These are phyloP conservation scores for Sclerotinia sclerotiorum DNA, from an alignment of 2,329 filamentous ascomycete species.

Conservation along the genomic window DNA sequence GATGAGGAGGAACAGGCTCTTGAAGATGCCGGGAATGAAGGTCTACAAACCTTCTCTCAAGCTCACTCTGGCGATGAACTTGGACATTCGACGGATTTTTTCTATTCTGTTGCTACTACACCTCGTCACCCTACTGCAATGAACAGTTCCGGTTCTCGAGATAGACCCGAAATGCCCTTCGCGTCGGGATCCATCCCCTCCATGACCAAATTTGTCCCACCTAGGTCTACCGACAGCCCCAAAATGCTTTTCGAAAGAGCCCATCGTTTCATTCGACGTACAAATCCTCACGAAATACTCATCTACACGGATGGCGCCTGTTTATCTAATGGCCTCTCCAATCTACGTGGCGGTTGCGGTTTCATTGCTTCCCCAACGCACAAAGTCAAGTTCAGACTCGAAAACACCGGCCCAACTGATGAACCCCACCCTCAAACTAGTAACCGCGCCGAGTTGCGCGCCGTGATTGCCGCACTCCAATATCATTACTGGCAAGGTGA, in stretches of 20 bases:
- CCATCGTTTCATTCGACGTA: not conserved
- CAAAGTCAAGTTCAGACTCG: constrained; percentile 16
- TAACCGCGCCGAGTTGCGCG: constrained; percentile 56
- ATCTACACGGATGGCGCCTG: constrained; percentile 4
- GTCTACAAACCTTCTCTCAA: not conserved
- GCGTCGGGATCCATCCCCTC: not conserved
- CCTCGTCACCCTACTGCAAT: no score
- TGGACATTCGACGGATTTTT: no score
- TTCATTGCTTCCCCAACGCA: not conserved
- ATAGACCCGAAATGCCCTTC: not conserved
- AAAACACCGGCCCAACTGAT: constrained; percentile 23
- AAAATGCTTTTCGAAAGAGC: not conserved
- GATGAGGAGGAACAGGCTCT: not conserved
- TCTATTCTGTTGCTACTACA: no score
- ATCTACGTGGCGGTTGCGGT: not conserved
- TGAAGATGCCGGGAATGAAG: not conserved
- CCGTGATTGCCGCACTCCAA: constrained; percentile 50
- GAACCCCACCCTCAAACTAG: constrained; percentile 44
- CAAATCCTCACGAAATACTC: not conserved
- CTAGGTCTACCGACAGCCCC: not conserved
- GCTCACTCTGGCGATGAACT: not conserved
- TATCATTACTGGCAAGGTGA: constrained; percentile 28
- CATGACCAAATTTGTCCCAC: not conserved
- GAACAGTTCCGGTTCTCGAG: no score
- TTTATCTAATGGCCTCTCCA: not conserved